These are phyloP conservation scores for Podosphaera leucotricha DNA, from an alignment of 2,329 filamentous ascomycete species.

Conservation along the genomic window DNA sequence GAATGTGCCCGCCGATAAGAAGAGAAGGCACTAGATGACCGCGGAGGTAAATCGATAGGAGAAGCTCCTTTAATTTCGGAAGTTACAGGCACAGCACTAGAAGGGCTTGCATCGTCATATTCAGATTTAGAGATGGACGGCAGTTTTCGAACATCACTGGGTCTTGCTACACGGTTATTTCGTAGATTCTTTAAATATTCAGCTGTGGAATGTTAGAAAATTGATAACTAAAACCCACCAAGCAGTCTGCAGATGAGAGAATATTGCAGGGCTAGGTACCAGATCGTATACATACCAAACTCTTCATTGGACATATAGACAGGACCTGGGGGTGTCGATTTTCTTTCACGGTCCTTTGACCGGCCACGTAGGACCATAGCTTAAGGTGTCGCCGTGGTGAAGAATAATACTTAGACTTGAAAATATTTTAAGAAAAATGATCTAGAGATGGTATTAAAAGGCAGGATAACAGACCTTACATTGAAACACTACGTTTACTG, in stretches of 20 bases:
- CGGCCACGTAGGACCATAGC: constrained; percentile 11
- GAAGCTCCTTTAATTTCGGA: constrained; percentile 3
- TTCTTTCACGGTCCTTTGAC: constrained; percentile 20
- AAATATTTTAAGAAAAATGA: background rate
- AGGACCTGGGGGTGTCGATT: constrained; percentile 35
- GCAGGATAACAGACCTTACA: background rate
- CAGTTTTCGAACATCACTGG: constrained; percentile 46
- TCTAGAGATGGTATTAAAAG: background rate
- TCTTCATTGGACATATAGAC: constrained; percentile 44
- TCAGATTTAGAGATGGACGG: constrained; percentile 19
- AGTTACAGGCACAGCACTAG: constrained; percentile 1
- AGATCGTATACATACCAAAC: constrained; percentile 27
- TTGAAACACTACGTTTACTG: background rate
- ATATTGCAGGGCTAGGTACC: background rate
- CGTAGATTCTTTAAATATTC: constrained; percentile 49
- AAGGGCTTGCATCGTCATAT: constrained; percentile 19
- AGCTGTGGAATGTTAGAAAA: constrained; percentile 22
- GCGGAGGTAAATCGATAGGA: constrained; percentile 2
- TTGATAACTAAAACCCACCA: no score
- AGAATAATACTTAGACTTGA: background rate
- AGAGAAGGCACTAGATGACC: constrained; percentile 11
- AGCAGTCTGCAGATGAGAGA: no score
- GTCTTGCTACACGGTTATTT: constrained; percentile 39
- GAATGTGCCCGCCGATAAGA: constrained; percentile 12
- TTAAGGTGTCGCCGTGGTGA: background rate